These are phyloP conservation scores for Straminergon stramineum DNA, from an alignment of 225 moss, liverwort and hornwort species.

Conservation along the genomic window DNA sequence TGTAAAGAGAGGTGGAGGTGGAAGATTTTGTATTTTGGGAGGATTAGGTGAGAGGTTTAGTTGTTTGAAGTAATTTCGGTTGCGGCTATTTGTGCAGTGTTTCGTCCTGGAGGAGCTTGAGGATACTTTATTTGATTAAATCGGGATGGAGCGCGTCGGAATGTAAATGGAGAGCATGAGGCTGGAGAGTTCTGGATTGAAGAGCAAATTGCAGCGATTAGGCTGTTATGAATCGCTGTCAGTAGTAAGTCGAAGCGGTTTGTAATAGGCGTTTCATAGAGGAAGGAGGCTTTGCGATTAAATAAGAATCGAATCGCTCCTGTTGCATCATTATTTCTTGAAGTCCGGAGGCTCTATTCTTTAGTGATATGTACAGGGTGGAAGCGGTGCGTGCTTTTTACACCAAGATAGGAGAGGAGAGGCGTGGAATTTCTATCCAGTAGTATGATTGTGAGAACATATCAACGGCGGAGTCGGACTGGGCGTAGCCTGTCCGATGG, in stretches of 20 bases:
- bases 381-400: not conserved
- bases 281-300: not conserved
- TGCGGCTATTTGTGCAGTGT: not conserved
- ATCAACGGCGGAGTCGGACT: constrained; percentile 88
- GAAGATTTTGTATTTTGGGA: not conserved
- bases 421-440: constrained; percentile 1
- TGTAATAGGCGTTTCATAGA: not conserved
- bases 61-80: not conserved
- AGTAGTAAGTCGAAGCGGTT: not conserved
- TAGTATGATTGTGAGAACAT: constrained; percentile 97
- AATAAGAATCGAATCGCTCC: not conserved
- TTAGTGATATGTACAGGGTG: constrained; percentile 24
- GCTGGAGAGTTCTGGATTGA: not conserved
- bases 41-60: not conserved
- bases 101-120: not conserved
- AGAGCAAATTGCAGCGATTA: not conserved
- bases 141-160: not conserved
- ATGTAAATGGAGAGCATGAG: not conserved
- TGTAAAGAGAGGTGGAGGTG: not conserved
- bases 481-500: constrained; percentile 85
- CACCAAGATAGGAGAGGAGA: constrained; percentile 6
- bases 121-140: not conserved
- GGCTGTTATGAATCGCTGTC: not conserved
- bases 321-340: not conserved
- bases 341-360: not conserved